Percentiles rank a stretch among this genome's conserved stretches.
Conservation (phyloP, 2,329 filamentous ascomycete species). For the Magnaporthiopsis poae region DNA sequence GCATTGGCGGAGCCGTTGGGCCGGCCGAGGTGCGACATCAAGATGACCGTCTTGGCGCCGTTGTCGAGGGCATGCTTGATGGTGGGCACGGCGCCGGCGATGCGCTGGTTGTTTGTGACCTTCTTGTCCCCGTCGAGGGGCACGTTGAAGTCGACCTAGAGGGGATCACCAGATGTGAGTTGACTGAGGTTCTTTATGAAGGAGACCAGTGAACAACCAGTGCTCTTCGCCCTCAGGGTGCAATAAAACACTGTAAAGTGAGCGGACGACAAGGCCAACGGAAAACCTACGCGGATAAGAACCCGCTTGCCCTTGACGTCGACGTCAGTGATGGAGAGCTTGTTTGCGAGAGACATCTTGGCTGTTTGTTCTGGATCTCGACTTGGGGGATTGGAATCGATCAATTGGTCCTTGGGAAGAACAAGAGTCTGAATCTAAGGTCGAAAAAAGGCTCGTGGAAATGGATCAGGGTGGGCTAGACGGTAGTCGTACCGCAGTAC, state of each 20-base stretch:
- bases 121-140: conserved; percentile 87
- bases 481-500: not conserved
- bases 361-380: conserved; percentile 10
- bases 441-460: not conserved
- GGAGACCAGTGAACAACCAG: not conserved
- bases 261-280: not conserved
- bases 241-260: not conserved
- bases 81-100: conserved; percentile 86
- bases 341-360: conserved; percentile 94
- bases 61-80: conserved; percentile 89
- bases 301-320: conserved; percentile 98
- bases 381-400: conserved; percentile 14
- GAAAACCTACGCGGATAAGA: conserved; percentile 61
- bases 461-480: not conserved
- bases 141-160: conserved; percentile 94
- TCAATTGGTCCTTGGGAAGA: not conserved
- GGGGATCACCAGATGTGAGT: not conserved
- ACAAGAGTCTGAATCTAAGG: not conserved
- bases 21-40: conserved; percentile 98
- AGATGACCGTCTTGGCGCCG: conserved; percentile 81
- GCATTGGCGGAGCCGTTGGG: conserved; percentile 80
- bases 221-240: conserved; percentile 32
- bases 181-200: not conserved
- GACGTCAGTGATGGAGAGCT: conserved; percentile 91
- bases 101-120: conserved; percentile 96